phyloP scores from a whole-genome alignment of 2,329 filamentous ascomycete species.

The Xylariomycetidae sp. region DNA sequence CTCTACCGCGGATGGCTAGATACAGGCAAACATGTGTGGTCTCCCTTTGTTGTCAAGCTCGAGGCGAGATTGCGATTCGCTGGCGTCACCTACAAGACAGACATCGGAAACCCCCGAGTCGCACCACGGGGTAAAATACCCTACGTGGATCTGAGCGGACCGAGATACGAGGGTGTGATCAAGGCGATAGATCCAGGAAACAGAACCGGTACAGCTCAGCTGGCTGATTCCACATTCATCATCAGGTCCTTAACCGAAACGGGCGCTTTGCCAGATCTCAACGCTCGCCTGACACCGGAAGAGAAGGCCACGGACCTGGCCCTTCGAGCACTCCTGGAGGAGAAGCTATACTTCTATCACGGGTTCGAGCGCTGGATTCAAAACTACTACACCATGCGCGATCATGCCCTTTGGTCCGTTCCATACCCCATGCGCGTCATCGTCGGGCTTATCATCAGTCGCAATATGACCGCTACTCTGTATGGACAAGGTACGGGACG shows the following conservation, averaged over 20 bases:
- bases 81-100: conserved; percentile 39
- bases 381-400: conserved; percentile 57
- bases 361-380: conserved; percentile 53
- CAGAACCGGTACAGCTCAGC: conserved; percentile 28
- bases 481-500: conserved; percentile 53
- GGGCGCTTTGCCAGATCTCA: conserved; percentile 43
- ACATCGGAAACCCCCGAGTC: conserved; percentile 36
- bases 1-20: conserved; percentile 47
- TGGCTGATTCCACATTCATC: conserved; percentile 52
- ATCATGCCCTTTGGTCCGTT: conserved; percentile 40
- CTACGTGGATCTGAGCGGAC: conserved; percentile 41
- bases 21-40: conserved; percentile 46
- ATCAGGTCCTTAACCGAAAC: conserved; percentile 37
- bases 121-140: conserved; percentile 58
- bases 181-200: no score
- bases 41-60: conserved; percentile 58
- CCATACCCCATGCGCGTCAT: conserved; percentile 48
- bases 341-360: conserved; percentile 55
- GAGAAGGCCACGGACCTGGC: conserved; percentile 46
- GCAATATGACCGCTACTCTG: conserved; percentile 37
- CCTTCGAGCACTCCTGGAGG: conserved; percentile 52
- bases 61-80: conserved; percentile 57
- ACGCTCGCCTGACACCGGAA: conserved; percentile 32
- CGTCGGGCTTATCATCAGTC: conserved; percentile 46
- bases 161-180: no score